These are phyloP conservation scores for Telopea speciosissima DNA, from an alignment of 177 flowering plant genomes.

Conservation along the genomic window DNA sequence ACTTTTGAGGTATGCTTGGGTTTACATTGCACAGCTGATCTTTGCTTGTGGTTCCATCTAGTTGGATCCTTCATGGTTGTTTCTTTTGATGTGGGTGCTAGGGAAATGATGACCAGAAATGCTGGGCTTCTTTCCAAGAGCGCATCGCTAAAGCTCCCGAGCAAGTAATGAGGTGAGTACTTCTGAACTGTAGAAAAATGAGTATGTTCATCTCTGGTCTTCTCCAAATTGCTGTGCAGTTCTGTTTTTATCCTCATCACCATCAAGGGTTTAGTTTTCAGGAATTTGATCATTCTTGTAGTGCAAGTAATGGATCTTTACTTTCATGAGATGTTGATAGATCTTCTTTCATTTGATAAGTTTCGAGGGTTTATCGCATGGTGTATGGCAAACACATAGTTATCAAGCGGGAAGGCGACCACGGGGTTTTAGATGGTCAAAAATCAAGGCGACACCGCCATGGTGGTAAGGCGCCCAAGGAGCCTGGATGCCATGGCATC, in stretches of 20 bases:
- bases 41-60: neutral
- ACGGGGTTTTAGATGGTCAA: too few relatives aligned
- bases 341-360: too few relatives aligned
- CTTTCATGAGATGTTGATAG: too few relatives aligned
- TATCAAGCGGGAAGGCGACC: too few relatives aligned
- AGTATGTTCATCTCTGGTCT: too few relatives aligned
- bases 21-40: neutral
- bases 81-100: conserved; percentile 16
- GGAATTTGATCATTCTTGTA: neutral
- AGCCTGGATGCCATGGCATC: too few relatives aligned
- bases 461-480: too few relatives aligned
- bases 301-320: neutral
- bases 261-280: neutral
- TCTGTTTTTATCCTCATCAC: too few relatives aligned
- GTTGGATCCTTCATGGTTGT: neutral
- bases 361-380: neutral
- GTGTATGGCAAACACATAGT: too few relatives aligned
- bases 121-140: conserved; percentile 73
- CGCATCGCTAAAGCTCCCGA: conserved; percentile 64
- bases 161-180: conserved; percentile 73
- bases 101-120: conserved; percentile 59
- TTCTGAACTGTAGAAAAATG: neutral
- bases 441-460: too few relatives aligned
- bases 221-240: too few relatives aligned
- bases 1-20: conserved; percentile 44